Evolutionary conservation across 495 filamentous ascomycete genomes (phyloP).

Genomic region (Penicillium argentinense): DNA sequence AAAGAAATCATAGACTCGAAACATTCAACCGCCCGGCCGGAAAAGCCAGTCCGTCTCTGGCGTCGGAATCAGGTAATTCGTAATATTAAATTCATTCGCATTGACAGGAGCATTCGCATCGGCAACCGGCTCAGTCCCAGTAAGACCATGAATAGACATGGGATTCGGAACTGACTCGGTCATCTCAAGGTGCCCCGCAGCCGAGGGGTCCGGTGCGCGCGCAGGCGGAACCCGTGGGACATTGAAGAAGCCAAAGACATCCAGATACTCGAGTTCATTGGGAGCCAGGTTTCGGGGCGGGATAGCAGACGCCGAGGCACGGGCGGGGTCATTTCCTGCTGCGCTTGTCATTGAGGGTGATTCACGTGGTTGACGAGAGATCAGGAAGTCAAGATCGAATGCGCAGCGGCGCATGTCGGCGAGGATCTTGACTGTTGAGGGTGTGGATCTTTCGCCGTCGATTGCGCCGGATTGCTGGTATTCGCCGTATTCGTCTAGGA

Average conservation of each 20-base stretch:
- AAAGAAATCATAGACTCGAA: background rate
- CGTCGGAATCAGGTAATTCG: constrained; percentile 48
- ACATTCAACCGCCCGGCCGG: constrained; percentile 29
- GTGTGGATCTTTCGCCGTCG: constrained; percentile 68
- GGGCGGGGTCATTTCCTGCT: constrained; percentile 21
- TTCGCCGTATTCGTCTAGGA: constrained; percentile 80
- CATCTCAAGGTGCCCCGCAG: constrained; percentile 26
- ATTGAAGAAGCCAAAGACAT: constrained; percentile 94
- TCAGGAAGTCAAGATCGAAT: constrained; percentile 84
- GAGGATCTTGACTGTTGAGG: constrained; percentile 79
- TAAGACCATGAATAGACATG: constrained; percentile 45
- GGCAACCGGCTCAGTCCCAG: constrained; percentile 23
- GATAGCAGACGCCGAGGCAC: constrained; percentile 24
- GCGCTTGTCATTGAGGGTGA: constrained; percentile 35
- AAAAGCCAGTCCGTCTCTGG: constrained; percentile 52
- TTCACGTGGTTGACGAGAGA: constrained; percentile 74
- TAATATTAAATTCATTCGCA: constrained; percentile 49
- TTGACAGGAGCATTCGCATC: constrained; percentile 24
- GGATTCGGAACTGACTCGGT: constrained; percentile 35
- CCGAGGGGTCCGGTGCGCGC: constrained; percentile 27
- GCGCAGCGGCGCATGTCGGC: constrained; percentile 84
- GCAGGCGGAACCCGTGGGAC: constrained; percentile 66
- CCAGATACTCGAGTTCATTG: constrained; percentile 85
- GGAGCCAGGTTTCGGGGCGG: constrained; percentile 62
- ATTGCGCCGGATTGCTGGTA: constrained; percentile 59